A percentile compares a stretch with the other conserved stretches of the same genome.
Evolutionary conservation across 2,329 filamentous ascomycete species (phyloP).

Genomic region (Amylocarpus encephaloides): DNA sequence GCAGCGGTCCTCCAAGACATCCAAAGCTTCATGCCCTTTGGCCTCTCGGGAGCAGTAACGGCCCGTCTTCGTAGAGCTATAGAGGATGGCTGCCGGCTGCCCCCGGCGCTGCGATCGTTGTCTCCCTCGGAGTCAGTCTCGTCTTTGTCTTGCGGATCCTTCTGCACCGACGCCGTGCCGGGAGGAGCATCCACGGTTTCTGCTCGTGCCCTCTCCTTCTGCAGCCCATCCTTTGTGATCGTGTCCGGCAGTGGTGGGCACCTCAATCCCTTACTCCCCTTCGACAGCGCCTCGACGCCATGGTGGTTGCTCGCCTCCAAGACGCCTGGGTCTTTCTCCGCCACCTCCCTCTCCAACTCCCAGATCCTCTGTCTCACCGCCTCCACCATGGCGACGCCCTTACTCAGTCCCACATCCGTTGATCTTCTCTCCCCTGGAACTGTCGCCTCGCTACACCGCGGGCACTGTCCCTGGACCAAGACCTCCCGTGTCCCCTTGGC

Average conservation of each 20-base stretch:
- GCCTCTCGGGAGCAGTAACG: background rate
- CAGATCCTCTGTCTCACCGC: constrained; percentile 3
- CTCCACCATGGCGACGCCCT: background rate
- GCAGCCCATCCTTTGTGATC: background rate
- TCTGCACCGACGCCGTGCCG: too few species aligned
- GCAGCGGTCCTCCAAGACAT: background rate
- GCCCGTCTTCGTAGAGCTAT: too few species aligned
- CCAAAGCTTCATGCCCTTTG: background rate
- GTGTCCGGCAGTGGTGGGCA: background rate
- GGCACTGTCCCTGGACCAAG: background rate
- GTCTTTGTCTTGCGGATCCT: background rate
- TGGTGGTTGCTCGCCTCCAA: too few species aligned
- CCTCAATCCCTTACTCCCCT: too few species aligned
- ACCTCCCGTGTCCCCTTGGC: constrained; percentile 3
- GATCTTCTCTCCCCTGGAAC: background rate
- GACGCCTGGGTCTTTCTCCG: too few species aligned
- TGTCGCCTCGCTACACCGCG: background rate
- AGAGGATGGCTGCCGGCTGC: too few species aligned
- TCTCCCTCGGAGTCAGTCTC: background rate
- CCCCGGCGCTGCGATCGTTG: too few species aligned
- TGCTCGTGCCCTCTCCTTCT: background rate
- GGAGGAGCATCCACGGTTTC: background rate
- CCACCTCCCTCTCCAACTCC: background rate
- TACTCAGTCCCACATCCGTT: background rate
- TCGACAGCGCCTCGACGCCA: too few species aligned